phyloP scores from a whole-genome alignment of 2,329 filamentous ascomycete species.

The Neofusicoccum umdonicola region DNA sequence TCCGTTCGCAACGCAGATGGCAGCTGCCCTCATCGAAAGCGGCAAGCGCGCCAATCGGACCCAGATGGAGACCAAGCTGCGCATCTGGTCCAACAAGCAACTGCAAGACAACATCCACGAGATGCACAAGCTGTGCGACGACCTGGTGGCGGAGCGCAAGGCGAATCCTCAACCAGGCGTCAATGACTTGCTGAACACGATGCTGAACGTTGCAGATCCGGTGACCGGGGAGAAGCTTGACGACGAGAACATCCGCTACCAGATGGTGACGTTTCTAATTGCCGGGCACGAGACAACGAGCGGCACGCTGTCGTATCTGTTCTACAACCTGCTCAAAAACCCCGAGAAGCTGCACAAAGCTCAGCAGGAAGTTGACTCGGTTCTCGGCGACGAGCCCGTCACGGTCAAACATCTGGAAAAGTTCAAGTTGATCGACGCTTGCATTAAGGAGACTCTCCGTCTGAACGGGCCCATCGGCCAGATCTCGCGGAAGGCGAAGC shows the following conservation, averaged over 20 bases:
- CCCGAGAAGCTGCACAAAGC: slow-evolving; percentile 15
- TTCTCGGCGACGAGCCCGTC: slow-evolving; percentile 42
- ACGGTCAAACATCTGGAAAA: slow-evolving; percentile 61
- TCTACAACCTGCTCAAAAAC: slow-evolving; percentile 62
- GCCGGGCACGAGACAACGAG: slow-evolving; percentile 50
- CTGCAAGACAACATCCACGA: slow-evolving; percentile 49
- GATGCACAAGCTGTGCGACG: slow-evolving; percentile 29
- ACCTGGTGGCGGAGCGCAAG: slow-evolving; percentile 61
- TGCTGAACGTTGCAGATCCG: slow-evolving; percentile 66
- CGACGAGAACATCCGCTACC: slow-evolving; percentile 14
- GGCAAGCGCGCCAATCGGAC: slow-evolving; percentile 52
- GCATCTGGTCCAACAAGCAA: slow-evolving; percentile 51
- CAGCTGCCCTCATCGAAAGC: slow-evolving; percentile 58
- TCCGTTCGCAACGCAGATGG: slow-evolving; percentile 69
- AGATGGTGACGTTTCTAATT: slow-evolving; percentile 19
- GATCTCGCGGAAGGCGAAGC: slow-evolving; percentile 43
- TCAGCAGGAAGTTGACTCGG: background rate
- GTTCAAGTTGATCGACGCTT: slow-evolving; percentile 50
- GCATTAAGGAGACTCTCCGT: slow-evolving; percentile 48
- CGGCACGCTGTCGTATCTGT: slow-evolving; percentile 63
- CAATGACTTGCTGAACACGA: slow-evolving; percentile 67
- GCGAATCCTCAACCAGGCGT: slow-evolving; percentile 51
- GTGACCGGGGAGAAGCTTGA: slow-evolving; percentile 24
- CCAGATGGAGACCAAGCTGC: slow-evolving; percentile 21
- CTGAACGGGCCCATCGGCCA: slow-evolving; percentile 51